A percentile compares a stretch with the other conserved stretches of the same genome.
Evolutionary conservation across 208 protist species (phyloP).

Genomic region (Blastocrithidia nonstop): DNA sequence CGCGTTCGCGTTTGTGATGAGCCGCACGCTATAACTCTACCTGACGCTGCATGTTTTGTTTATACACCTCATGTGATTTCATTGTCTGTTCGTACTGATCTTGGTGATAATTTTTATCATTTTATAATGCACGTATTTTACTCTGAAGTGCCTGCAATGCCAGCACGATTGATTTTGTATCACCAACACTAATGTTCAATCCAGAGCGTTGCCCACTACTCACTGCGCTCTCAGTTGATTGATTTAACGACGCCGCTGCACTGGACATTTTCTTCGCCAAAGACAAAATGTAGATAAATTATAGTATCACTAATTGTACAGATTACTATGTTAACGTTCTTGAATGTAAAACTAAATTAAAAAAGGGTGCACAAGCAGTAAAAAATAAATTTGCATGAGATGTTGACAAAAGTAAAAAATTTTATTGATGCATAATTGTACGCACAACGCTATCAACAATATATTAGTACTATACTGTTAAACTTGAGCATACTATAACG

Average conservation of each 20-base stretch:
- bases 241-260: constrained; percentile 11
- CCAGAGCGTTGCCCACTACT: constrained; percentile 77
- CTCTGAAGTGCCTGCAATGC: constrained; percentile 75
- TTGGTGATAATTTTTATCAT: constrained; percentile 77
- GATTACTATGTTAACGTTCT: too few relatives aligned
- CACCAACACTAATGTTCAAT: constrained; percentile 75
- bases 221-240: constrained; percentile 35
- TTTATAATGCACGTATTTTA: constrained; percentile 76
- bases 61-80: constrained; percentile 73
- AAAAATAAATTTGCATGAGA: too few relatives aligned
- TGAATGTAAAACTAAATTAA: too few relatives aligned
- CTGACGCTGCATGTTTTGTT: constrained; percentile 71
- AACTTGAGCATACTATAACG: too few relatives aligned
- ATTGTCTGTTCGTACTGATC: constrained; percentile 74
- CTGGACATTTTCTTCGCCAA: too few relatives aligned
- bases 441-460: too few relatives aligned
- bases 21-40: constrained; percentile 62
- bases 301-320: too few relatives aligned
- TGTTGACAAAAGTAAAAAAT: too few relatives aligned
- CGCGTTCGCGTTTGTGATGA: constrained; percentile 56
- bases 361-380: too few relatives aligned
- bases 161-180: constrained; percentile 84
- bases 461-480: too few relatives aligned
- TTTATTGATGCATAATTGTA: too few relatives aligned
- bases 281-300: too few relatives aligned